These are phyloP conservation scores for Dendrobium officinale DNA, from an alignment of 106 monocot species.

Conservation along the genomic window DNA sequence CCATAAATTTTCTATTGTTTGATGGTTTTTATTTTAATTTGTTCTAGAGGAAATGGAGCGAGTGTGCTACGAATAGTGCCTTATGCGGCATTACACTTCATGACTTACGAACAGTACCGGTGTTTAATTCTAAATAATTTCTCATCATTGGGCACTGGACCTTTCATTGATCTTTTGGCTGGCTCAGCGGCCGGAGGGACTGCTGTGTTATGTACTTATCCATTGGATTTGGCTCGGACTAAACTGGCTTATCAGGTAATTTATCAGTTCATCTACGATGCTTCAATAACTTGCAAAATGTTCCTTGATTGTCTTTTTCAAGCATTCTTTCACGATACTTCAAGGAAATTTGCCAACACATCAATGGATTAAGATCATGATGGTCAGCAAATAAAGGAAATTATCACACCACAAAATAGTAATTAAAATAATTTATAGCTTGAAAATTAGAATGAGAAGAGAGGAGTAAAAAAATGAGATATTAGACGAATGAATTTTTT, in stretches of 20 bases:
- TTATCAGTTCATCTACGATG: not conserved
- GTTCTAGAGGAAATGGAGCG: constrained; percentile 84
- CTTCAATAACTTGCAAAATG: not conserved
- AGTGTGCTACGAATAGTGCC: constrained; percentile 93
- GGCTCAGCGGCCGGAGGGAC: constrained; percentile 95
- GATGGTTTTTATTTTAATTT: constrained; percentile 5
- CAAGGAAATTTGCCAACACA: too few relatives aligned
- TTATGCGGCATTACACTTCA: constrained; percentile 90
- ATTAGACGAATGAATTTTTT: too few relatives aligned
- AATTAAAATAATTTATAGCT: too few relatives aligned
- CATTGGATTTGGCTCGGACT: constrained; percentile 86
- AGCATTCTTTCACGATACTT: too few relatives aligned
- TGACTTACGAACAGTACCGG: constrained; percentile 86
- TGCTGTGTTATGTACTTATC: constrained; percentile 95
- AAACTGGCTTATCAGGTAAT: constrained; percentile 94
- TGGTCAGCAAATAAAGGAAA: too few relatives aligned
- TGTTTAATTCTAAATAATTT: constrained; percentile 76
- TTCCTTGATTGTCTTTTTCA: too few relatives aligned
- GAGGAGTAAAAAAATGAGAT: too few relatives aligned
- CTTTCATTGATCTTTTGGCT: constrained; percentile 82
- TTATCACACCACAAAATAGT: too few relatives aligned
- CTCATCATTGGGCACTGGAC: constrained; percentile 63
- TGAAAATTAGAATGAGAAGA: too few relatives aligned
- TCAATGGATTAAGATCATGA: too few relatives aligned
- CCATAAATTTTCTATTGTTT: not conserved